Conservation (phyloP, 306 rosid species). For the Pterocarpus macrocarpus region DNA sequence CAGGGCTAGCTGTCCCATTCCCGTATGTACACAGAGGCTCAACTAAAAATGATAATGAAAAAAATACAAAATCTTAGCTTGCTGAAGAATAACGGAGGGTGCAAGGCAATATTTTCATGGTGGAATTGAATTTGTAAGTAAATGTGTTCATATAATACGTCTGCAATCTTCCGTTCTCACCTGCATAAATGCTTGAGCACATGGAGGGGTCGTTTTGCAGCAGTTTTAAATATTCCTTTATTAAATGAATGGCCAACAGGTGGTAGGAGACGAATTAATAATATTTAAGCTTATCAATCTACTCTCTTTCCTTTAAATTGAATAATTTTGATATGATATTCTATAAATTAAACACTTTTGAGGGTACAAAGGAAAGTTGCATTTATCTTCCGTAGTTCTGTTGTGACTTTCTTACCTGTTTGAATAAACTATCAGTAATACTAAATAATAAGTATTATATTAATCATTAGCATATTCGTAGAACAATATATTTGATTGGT, state of each 20-base stretch:
- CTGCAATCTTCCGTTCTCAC: conserved; percentile 39
- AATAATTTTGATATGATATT: not conserved
- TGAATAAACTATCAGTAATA: conserved; percentile 22
- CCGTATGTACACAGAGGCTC: not conserved
- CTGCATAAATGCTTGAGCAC: conserved; percentile 72
- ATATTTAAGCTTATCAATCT: conserved; percentile 61
- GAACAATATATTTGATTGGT: conserved; percentile 11
- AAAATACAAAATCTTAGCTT: conserved; percentile 25
- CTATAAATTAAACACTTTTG: conserved; percentile 30
- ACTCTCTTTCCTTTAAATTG: conserved; percentile 49
- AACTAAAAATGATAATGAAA: not conserved
- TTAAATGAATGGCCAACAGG: conserved; percentile 62
- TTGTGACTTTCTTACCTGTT: conserved; percentile 37
- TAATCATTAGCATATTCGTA: conserved; percentile 32
- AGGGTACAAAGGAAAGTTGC: conserved; percentile 39
- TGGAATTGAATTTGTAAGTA: conserved; percentile 36
- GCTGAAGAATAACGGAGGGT: conserved; percentile 41
- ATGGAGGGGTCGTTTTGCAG: conserved; percentile 76
- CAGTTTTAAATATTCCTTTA: conserved; percentile 49
- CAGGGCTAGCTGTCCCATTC: not conserved
- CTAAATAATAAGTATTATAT: not conserved
- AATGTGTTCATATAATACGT: conserved; percentile 37
- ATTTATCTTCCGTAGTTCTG: conserved; percentile 21
- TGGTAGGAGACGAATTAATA: conserved; percentile 51
- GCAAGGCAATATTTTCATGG: conserved; percentile 41